Conservation (phyloP, 148 eudicot genomes). For the Cornus kousa region DNA sequence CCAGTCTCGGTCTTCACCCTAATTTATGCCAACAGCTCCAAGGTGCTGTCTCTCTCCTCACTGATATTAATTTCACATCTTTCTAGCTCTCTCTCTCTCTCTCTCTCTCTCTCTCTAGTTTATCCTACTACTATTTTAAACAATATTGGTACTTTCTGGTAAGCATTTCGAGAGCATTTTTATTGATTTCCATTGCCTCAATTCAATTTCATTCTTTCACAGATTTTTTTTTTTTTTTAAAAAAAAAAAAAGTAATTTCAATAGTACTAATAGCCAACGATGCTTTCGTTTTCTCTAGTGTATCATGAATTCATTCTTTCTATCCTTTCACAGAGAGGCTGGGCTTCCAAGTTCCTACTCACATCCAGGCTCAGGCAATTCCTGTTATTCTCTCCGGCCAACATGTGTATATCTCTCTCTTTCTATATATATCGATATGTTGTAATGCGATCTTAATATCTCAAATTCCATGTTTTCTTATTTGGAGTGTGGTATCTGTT, state of each 20-base stretch:
- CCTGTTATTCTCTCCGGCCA: constrained; percentile 80
- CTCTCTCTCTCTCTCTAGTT: no score
- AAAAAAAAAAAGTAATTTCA: background rate
- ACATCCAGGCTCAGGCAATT: constrained; percentile 85
- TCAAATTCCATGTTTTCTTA: background rate
- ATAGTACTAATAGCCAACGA: background rate
- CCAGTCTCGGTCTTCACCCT: constrained; percentile 84
- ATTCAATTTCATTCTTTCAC: background rate
- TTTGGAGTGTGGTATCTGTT: constrained; percentile 5
- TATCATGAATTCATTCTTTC: background rate
- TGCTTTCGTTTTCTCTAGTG: background rate
- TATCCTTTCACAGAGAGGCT: constrained; percentile 53
- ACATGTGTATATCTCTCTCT: constrained; percentile 49
- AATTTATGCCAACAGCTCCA: constrained; percentile 66
- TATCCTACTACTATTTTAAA: no score
- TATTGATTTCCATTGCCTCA: no score
- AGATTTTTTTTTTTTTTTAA: no score
- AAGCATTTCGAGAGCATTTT: background rate
- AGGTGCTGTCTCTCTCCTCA: constrained; percentile 38
- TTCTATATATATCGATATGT: background rate
- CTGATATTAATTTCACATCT: background rate
- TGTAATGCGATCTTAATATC: background rate
- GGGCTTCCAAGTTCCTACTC: constrained; percentile 79
- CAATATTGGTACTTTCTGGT: no score
- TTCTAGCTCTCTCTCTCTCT: no score